phyloP scores from a whole-genome alignment of 1,139 yeast species.

The Yamadazyma diospyri region DNA sequence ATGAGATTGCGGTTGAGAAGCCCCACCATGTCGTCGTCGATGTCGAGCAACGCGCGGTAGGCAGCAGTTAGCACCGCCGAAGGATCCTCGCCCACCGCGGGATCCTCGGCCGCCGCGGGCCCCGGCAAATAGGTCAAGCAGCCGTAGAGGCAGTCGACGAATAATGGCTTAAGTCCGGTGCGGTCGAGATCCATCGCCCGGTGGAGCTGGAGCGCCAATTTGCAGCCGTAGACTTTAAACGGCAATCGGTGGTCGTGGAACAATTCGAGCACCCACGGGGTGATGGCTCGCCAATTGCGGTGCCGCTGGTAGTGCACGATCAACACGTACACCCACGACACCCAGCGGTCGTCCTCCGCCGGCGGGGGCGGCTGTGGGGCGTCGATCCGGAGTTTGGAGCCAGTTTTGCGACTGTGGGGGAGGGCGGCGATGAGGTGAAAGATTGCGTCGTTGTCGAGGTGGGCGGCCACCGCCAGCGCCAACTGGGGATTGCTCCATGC shows the following conservation, averaged over 20 bases:
- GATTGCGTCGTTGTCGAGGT: constrained; percentile 1
- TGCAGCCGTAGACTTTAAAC: constrained; percentile 43
- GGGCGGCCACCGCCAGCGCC: neutral
- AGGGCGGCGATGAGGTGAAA: constrained; percentile 2
- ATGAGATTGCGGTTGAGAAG: constrained; percentile 11
- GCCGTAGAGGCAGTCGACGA: constrained; percentile 36
- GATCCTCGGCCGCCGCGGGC: constrained; percentile 22
- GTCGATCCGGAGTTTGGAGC: neutral
- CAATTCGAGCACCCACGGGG: constrained; percentile 49
- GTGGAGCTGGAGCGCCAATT: constrained; percentile 25
- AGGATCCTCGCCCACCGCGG: constrained; percentile 20
- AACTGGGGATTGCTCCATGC: constrained; percentile 4
- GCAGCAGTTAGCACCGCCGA: constrained; percentile 9
- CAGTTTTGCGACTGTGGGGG: neutral
- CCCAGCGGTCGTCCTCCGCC: constrained; percentile 9
- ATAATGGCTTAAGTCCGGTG: constrained; percentile 44
- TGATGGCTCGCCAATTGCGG: constrained; percentile 40
- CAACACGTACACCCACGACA: constrained; percentile 25
- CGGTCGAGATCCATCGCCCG: constrained; percentile 19
- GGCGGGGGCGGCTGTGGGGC: constrained; percentile 15
- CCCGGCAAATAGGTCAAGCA: constrained; percentile 47
- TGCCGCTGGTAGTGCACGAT: constrained; percentile 18
- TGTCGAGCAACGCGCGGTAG: constrained; percentile 5
- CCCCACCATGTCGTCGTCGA: constrained; percentile 9
- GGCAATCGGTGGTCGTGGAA: constrained; percentile 48